Base-by-base conservation (phyloP, 257 asterid species). In the Ilex aquifolium region DNA sequence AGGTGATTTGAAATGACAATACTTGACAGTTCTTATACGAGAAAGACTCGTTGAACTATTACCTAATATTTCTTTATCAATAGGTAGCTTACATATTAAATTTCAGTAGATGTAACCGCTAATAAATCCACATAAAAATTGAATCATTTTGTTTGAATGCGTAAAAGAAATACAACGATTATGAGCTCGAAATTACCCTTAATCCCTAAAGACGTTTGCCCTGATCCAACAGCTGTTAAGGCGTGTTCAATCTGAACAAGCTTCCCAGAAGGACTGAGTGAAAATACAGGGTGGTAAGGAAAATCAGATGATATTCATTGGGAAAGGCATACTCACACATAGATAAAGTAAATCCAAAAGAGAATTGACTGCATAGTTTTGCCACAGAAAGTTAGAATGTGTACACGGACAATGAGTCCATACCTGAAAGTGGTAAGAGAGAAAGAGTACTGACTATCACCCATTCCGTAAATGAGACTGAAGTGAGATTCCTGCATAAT, bases 401-500 rank as follows among this genome's bases (percentile, higher is more conserved):
- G 10, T 46, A 10, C 10, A 11, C 15, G 52, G 52, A 3, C n/a
- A 46, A 4, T 3, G 4, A 46, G 52, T 31, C 8, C 59, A 65
- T 77, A 93, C 99, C 99, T 93, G 87, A 93, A 93, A 56, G 99
- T 93, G 59, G 99, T 93, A 70, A 93, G 96, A 13, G 99, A 93
- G 82, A 93, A 93, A 54, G 99, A 93, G 76, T 93, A 93, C 79
- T 93, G 99, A 70, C 99, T 93, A 60, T 93, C 99, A 10, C 99
- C 99, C 99, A 93, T 93, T 48, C 31, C 69, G 30, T 17, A 7
- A 53, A 14, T 7, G 11, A 46, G 10, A 46, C 11, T 14, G 13
- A 46, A 46, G 14, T 2, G 52, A 7, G 52, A 6, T 3, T 46
- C 4, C n/a, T 46, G 42, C 1, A 36, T 0, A 36, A 21, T 21